Evolutionary conservation across 108 stramenopile genomes (phyloP).

Genomic region (Bacterosira constricta): DNA sequence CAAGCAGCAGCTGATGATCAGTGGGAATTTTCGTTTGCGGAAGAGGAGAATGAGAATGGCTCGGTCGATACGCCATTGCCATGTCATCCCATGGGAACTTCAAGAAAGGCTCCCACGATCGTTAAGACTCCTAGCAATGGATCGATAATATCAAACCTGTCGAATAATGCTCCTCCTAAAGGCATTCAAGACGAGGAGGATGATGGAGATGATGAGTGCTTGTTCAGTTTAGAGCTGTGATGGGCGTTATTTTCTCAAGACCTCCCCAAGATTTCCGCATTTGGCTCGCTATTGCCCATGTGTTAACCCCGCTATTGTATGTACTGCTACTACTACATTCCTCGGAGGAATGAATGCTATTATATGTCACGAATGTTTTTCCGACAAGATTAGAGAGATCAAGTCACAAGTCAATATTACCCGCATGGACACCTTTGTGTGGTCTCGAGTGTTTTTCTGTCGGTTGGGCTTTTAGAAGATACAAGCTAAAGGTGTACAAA

Average conservation of each 20-base stretch:
- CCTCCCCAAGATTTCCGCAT: background rate
- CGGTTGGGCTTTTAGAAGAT: too few relatives aligned
- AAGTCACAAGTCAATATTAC: too few relatives aligned
- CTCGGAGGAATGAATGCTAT: too few relatives aligned
- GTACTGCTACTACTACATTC: too few relatives aligned
- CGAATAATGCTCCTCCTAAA: too few relatives aligned
- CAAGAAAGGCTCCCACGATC: background rate
- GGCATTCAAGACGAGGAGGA: background rate
- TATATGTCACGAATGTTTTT: too few relatives aligned
- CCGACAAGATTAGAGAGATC: too few relatives aligned
- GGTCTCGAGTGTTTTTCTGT: too few relatives aligned
- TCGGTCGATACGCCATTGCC: background rate
- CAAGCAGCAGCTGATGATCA: background rate
- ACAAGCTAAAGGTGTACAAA: too few relatives aligned
- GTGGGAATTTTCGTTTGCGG: background rate
- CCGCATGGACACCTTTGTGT: too few relatives aligned
- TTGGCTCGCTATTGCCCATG: too few relatives aligned
- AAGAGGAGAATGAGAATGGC: background rate
- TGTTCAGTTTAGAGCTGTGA: slow-evolving; percentile 17
- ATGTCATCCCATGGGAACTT: background rate
- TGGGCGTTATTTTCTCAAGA: background rate
- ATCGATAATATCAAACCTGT: background rate
- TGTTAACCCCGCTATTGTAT: too few relatives aligned
- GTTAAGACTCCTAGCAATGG: background rate
- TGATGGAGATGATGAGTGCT: slow-evolving; percentile 5